Percentiles rank a stretch among this genome's conserved stretches.
phyloP scores from a whole-genome alignment of 352 stramenopile genomes.

The Pythium phragmitis region DNA sequence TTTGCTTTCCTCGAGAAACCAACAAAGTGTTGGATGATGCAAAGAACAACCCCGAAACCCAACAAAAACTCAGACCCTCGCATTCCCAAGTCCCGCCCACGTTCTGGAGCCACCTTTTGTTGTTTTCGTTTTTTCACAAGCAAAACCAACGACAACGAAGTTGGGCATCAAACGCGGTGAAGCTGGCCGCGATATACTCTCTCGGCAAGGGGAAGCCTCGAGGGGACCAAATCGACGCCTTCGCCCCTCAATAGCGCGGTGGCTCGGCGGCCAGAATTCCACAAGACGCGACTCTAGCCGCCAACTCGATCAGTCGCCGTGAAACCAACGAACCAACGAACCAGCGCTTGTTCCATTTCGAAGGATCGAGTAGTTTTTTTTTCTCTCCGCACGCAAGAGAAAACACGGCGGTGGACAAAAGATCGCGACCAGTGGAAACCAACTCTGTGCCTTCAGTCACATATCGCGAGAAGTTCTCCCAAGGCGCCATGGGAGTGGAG shows the following conservation, averaged over 20 bases:
- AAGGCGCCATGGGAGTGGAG: constrained; percentile 3
- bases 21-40: neutral
- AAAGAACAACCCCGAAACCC: constrained; percentile 4
- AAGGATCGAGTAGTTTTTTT: neutral
- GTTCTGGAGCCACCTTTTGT: neutral
- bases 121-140: neutral
- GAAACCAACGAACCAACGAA: constrained; percentile 2
- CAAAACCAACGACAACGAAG: neutral
- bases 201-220: neutral
- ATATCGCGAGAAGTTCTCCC: neutral
- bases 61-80: constrained; percentile 2
- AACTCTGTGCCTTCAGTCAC: neutral
- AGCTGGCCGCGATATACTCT: neutral
- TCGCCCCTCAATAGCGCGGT: neutral
- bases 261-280: neutral
- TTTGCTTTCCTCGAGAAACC: neutral
- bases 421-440: constrained; percentile 2
- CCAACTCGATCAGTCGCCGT: neutral
- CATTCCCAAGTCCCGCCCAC: neutral
- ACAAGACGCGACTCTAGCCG: neutral
- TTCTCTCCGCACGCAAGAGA: neutral
- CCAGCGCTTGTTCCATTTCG: neutral
- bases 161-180: neutral
- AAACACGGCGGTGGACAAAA: neutral
- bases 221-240: neutral